Evolutionary conservation across 352 stramenopile species (phyloP), one percentile per base, ranked within the genome.

Genomic region (Phytophthora syringae): DNA sequence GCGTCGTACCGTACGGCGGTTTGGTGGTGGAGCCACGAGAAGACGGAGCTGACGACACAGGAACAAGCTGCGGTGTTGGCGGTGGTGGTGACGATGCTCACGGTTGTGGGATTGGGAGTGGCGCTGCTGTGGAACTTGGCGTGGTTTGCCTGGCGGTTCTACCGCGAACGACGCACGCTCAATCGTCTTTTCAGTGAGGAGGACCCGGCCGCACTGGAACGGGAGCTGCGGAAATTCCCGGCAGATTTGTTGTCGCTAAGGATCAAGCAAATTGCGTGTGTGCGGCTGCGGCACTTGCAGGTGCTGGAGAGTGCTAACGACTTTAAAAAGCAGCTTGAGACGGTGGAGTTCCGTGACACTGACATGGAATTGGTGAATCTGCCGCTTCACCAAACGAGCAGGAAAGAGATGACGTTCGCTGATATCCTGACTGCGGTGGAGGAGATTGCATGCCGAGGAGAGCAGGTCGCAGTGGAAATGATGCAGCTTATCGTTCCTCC

Each of bases 51-150:
- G 28, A 78, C 80, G 42, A 66, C 68, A 7, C 72, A 89, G 57
- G 84, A 92, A 52, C 78, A 90, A 40, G 71, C 76, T 32, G 76
- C 73, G 11, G 84, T 90, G 52, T 51, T 92, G 43, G 79, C 79
- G 0, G 72, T 83, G 7, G 80, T 90, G 48, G 52, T 89, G 13
- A 76, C 70, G 9, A 67, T 70, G 10, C 28, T 90, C 7, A 56
- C 58, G 15, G 27, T 86, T 1, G n/a, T 88, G 10, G 74, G 62
- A 9, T 70, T 92, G 45, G 30, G 74, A 3, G 13, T 74, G 18
- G 67, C 58, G 1, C 54, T 79, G 3, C n/a, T 74, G 0, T 85
- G 66, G 67, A 74, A 80, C 28, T 53, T 90, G 55, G 52, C 58
- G 43, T 76, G 64, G 47, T 82, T 79, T 45, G 48, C 59, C 13